Conservation (phyloP, 2,329 filamentous ascomycete species). For the Sphaceloma murrayae region DNA sequence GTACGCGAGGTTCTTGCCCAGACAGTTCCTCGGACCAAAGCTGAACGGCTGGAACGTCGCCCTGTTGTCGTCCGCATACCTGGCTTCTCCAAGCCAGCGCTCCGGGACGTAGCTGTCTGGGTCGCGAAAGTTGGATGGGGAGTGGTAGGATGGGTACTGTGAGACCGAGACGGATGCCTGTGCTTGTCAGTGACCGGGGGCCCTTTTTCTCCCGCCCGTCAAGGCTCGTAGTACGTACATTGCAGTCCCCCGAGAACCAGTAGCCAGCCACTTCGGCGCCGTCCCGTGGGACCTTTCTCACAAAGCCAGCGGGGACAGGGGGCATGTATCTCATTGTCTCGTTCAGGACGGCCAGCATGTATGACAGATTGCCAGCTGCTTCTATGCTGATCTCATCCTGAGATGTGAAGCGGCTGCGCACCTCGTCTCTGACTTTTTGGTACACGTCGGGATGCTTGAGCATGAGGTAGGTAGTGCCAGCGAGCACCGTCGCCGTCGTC, state of each 20-base stretch:
- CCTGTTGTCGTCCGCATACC: conserved; percentile 25
- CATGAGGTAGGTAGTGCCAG: conserved; percentile 34
- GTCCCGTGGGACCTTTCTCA: conserved; percentile 23
- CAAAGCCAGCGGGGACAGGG: conserved; percentile 34
- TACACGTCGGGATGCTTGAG: conserved; percentile 32
- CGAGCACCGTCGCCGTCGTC: conserved; percentile 42
- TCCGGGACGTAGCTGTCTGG: conserved; percentile 28
- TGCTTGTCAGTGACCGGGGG: too few species aligned
- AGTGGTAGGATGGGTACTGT: conserved; percentile 22
- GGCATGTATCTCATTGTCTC: conserved; percentile 41
- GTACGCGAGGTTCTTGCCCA: conserved; percentile 28
- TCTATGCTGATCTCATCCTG: conserved; percentile 25
- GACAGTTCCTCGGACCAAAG: conserved; percentile 28
- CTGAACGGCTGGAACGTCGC: conserved; percentile 27
- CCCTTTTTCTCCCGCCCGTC: too few species aligned
- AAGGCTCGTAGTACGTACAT: conserved; percentile 17
- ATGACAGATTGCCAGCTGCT: conserved; percentile 24
- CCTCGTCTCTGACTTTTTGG: conserved; percentile 33
- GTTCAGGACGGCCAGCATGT: conserved; percentile 38
- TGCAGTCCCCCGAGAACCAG: conserved; percentile 23
- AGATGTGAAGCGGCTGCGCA: conserved; percentile 33
- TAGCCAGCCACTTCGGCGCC: conserved; percentile 25
- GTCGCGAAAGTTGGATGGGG: conserved; percentile 25
- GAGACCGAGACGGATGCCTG: conserved; percentile 19
- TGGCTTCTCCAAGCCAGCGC: conserved; percentile 31